Conservation (phyloP, 1,139 yeast genomes). For the Casaregolazyma suthepensis region DNA sequence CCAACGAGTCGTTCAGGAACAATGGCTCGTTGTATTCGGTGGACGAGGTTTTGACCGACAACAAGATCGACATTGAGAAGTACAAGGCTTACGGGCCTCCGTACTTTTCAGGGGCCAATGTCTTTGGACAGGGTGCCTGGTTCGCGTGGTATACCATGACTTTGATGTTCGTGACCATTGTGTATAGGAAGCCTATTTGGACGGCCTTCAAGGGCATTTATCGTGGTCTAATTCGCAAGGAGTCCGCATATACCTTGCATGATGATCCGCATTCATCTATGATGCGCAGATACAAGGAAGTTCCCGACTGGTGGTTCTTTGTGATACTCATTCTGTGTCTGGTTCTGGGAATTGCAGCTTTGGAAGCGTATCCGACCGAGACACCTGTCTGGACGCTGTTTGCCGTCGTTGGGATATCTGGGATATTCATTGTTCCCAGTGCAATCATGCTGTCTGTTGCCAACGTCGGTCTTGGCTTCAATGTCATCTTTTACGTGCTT, state of each 20-base stretch:
- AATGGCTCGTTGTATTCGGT: conserved; percentile 41
- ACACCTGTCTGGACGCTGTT: conserved; percentile 48
- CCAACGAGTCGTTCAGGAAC: conserved; percentile 42
- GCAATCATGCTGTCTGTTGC: conserved; percentile 44
- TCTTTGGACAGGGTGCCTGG: conserved; percentile 29
- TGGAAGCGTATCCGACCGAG: conserved; percentile 37
- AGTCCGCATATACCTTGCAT: conserved; percentile 36
- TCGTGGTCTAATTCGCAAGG: conserved; percentile 6
- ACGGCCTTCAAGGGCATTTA: conserved; percentile 13
- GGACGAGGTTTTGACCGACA: conserved; percentile 35
- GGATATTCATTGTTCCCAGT: conserved; percentile 48
- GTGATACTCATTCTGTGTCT: conserved; percentile 49
- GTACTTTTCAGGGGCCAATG: conserved; percentile 33
- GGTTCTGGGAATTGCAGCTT: conserved; percentile 39
- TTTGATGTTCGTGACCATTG: conserved; percentile 19
- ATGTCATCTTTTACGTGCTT: conserved; percentile 48
- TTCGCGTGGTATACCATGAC: conserved; percentile 23
- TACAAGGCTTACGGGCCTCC: conserved; percentile 41
- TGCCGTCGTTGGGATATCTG: conserved; percentile 48
- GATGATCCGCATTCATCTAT: conserved; percentile 50
- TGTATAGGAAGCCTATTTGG: conserved; percentile 19
- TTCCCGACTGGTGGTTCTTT: conserved; percentile 42
- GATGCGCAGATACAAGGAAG: conserved; percentile 51
- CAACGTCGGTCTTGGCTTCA: conserved; percentile 46
- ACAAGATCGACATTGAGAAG: conserved; percentile 28